A percentile compares a stretch with the other conserved stretches of the same genome.
Evolutionary conservation across 345 rosid genomes (phyloP).

Genomic region (Pistacia vera): DNA sequence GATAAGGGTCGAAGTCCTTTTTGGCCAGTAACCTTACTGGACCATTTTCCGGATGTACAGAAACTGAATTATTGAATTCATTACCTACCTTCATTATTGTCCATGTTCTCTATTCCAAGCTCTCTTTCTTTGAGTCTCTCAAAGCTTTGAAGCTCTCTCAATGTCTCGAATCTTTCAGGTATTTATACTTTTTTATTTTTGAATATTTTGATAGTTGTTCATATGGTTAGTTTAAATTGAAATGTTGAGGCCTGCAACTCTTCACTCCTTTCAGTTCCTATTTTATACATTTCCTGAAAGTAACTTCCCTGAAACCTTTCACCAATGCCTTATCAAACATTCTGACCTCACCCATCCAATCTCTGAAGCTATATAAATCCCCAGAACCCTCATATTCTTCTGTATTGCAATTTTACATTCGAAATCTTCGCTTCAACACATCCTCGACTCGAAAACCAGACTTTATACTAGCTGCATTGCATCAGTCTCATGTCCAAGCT

Average conservation of each 20-base stretch:
- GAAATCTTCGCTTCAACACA: slow-evolving; percentile 15
- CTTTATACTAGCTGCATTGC: slow-evolving; percentile 2
- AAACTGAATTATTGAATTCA: too few species aligned
- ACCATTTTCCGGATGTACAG: too few species aligned
- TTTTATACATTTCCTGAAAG: neutral
- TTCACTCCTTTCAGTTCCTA: neutral
- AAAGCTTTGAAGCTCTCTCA: too few species aligned
- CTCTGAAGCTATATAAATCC: neutral
- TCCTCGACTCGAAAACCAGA: slow-evolving; percentile 12
- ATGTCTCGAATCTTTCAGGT: too few species aligned
- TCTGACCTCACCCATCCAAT: neutral
- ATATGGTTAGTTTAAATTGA: neutral
- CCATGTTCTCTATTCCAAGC: too few species aligned
- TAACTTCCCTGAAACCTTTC: slow-evolving; percentile 2
- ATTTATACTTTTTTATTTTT: too few species aligned
- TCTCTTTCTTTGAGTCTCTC: too few species aligned
- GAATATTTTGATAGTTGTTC: too few species aligned
- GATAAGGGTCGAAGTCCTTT: too few species aligned
- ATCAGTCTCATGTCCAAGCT: slow-evolving; percentile 8
- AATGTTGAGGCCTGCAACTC: neutral
- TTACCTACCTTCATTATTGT: too few species aligned
- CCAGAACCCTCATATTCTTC: neutral
- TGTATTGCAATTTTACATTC: neutral
- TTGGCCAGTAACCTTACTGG: too few species aligned
- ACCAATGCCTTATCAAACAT: neutral